Evolutionary conservation across 2,329 filamentous ascomycete genomes (phyloP), one percentile per base, ranked within the genome.

Genomic region (Paraphoma sp.): DNA sequence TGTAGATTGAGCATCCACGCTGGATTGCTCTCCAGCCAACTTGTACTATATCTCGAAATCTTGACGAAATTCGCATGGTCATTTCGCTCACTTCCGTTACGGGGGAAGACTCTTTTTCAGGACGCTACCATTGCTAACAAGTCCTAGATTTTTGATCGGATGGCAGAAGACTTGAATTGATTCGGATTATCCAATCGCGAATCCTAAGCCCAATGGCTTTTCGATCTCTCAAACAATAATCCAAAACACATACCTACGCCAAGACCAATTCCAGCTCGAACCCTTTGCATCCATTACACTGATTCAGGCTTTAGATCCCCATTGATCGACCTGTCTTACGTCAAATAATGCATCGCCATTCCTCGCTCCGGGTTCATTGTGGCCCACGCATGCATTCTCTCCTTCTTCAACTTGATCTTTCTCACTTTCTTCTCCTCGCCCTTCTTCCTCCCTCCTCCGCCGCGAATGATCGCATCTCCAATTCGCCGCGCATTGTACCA

Each of bases 1-100:
- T 45, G 48, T 51, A 10, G 48, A 51, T 51, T n/a, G 48, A 51
- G 48, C 48, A 41, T 40, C 18, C 18, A 12, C n/a, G n/a, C 4
- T 14, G 38, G 41, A 36, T 17, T 18, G 48, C 48, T 51, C 48
- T 45, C 48, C 48, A 40, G 48, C 18, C 40, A 16, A 36, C 4
- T 2, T 45, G 42, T 51, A 51, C 38, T 30, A 48, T 48, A 36
- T 48, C 23, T n/a, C 8, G 14, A 42, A 3, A 6, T 42, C 14
- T 23, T 23, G 23, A 23, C 23, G 23, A 23, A 23, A 3, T 23
- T 2, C 23, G 3, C 5, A 23, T 23, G 23, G 5, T 23, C 23
- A 23, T 23, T 23, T 23, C 23, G 5, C 23, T 3, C 23, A 2
- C 23, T 23, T 23, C 5, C 23, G 5, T 5, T 23, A 23, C 2